A percentile compares a stretch with the other conserved stretches of the same genome.
Conservation (phyloP, 257 asterid genomes). For the Capsicum baccatum region DNA sequence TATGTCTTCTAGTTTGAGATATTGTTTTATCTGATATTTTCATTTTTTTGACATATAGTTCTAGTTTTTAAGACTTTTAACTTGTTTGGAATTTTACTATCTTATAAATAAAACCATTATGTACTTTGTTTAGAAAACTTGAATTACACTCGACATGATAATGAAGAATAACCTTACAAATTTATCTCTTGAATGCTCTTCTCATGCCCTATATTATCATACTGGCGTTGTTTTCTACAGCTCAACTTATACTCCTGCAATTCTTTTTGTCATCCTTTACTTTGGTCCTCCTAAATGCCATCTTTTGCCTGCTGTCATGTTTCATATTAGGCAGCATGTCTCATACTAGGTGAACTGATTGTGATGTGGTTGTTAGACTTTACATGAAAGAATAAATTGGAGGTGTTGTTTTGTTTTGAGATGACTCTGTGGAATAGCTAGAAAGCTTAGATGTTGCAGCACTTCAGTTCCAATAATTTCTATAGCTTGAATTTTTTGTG, state of each 20-base stretch:
- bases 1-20: constrained; percentile 13
- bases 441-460: neutral
- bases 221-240: neutral
- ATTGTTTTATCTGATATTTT: neutral
- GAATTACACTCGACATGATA: neutral
- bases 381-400: neutral
- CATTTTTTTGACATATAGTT: neutral
- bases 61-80: neutral
- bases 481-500: constrained; percentile 8
- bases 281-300: neutral
- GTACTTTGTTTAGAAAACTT: neutral
- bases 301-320: constrained; percentile 5
- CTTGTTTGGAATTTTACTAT: neutral
- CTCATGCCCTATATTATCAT: neutral
- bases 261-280: neutral
- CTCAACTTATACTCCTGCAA: neutral
- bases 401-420: neutral
- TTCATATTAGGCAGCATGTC: neutral
- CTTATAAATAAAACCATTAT: neutral
- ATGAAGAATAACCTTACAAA: neutral
- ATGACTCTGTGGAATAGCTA: neutral
- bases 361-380: neutral
- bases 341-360: constrained; percentile 13
- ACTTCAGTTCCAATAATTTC: neutral
- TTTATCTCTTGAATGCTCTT: neutral